Base-by-base conservation (phyloP, 257 asterid species). In the Craterostigma plantagineum region DNA sequence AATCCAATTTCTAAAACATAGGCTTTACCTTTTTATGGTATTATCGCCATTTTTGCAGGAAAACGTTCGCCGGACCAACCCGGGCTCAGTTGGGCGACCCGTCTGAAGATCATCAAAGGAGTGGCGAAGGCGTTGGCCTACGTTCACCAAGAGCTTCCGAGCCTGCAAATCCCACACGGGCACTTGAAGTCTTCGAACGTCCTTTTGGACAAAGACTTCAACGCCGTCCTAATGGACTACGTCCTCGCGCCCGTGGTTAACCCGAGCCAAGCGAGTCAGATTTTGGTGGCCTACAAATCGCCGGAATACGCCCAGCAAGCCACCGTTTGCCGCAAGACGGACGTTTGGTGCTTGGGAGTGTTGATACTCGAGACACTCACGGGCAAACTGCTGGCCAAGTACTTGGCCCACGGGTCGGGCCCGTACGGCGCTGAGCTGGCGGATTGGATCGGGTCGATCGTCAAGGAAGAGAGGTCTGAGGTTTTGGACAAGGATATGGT, bases 121-220 rank as follows among this genome's bases (percentile, higher is more conserved):
- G 84, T 81, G 41, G 69, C 67, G 3, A 73, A 68, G 52, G 94
- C 84, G 9, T 34, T 86, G 59, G 46, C 60, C 0, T 73, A 77
- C 64, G 86, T 86, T 11, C 75, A 86, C 41, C 40, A n/a, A 0
- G 81, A 85, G 83, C 79, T 85, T 17, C 81, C 81, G 10, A 65
- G 70, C 66, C 61, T 78, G 30, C 54, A 36, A 2, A 60, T 66
- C 35, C 74, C 92, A 4, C 92, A 86, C 40, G 94, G 81, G 27
- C 97, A 86, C 61, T 54, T 86, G 11, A 85, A 85, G 54, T 78
- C 97, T 7, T 73, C 94, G 0, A 81, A 85, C 23, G 94, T 86
- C 17, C 77, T 86, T 17, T 33, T 86, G 9, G 82, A 75, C 58
- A 54, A 66, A 13, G 43, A 48, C 47, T 77, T 58, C 49, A 63